Conservation (phyloP, 2,329 filamentous ascomycete genomes). For the Phialophora macrospora region DNA sequence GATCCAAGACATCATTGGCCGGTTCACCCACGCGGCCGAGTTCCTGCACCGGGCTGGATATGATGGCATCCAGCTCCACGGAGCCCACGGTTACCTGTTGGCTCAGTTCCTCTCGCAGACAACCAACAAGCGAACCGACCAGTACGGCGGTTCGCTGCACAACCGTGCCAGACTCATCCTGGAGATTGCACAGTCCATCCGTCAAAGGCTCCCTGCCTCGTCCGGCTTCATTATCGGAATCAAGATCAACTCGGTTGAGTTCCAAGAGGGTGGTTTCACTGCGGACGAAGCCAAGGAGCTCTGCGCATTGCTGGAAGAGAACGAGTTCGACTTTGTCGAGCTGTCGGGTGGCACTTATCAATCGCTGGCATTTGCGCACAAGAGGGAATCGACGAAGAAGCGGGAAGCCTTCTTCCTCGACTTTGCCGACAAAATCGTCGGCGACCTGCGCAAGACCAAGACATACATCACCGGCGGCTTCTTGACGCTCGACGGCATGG, state of each 20-base stretch:
- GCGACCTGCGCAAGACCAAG: slow-evolving; percentile 58
- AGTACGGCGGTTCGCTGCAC: slow-evolving; percentile 68
- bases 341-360: slow-evolving; percentile 66
- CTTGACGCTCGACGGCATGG: slow-evolving; percentile 62
- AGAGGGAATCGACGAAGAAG: slow-evolving; percentile 60
- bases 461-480: slow-evolving; percentile 66
- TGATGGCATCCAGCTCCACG: slow-evolving; percentile 56
- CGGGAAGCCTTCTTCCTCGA: slow-evolving; percentile 66
- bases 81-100: slow-evolving; percentile 64
- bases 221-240: slow-evolving; percentile 57
- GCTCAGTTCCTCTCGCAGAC: slow-evolving; percentile 60
- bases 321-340: slow-evolving; percentile 57
- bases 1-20: slow-evolving; percentile 61
- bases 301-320: slow-evolving; percentile 43
- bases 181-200: slow-evolving; percentile 55
- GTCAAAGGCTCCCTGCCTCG: slow-evolving; percentile 28
- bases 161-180: slow-evolving; percentile 67
- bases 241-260: slow-evolving; percentile 63
- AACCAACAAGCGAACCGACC: slow-evolving; percentile 64
- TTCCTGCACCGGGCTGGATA: slow-evolving; percentile 67
- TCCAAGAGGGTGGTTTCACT: slow-evolving; percentile 53
- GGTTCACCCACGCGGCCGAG: slow-evolving; percentile 66
- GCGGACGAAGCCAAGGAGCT: slow-evolving; percentile 58
- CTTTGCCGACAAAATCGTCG: slow-evolving; percentile 60
- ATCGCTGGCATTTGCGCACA: slow-evolving; percentile 56